Evolutionary conservation across 2,329 filamentous ascomycete genomes (phyloP), one percentile per base, ranked within the genome.

Genomic region (Clarireedia paspali): DNA sequence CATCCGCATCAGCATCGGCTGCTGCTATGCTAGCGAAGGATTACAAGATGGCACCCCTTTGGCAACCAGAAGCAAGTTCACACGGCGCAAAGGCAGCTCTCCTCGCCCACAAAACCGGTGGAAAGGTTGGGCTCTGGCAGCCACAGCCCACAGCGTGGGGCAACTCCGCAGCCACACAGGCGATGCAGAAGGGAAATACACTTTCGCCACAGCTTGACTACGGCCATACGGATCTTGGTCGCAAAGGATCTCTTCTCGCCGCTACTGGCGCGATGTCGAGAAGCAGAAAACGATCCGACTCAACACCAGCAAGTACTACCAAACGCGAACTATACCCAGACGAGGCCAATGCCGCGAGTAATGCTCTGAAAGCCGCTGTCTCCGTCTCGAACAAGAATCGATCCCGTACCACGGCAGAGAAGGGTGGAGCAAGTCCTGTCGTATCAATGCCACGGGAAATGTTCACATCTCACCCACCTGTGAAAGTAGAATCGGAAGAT

Each of bases 41-140:
- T 65, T 83, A 83, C 64, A 80, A 81, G 66, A 64, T 65, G 63
- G 59, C 64, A 17, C 66, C 85, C 3, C 57, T 78, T 6, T 86
- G 83, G 82, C 77, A 87, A 60, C 82, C 84, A 7, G 75, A 83
- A 57, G 73, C 79, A 55, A 87, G 81, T 66, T 74, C 81, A 12
- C 81, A 84, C 50, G 87, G 87, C 38, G 84, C 87, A 50, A 89
- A 87, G 67, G 89, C 90, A 48, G 90, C 90, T 4, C 68, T 89
- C 9, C 73, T 88, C 26, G 88, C 89, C 67, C 78, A 70, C 60
- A 77, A 71, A 64, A 76, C 79, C 54, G 76, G 76, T 49, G 75
- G 64, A 50, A 80, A 76, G 64, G 68, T 77, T 50, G 75, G 77
- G 58, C 70, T 77, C 17, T 81, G 76, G 77, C 73, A 71, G 53